Percentiles rank a stretch among this genome's conserved stretches.
Evolutionary conservation across 2,329 filamentous ascomycete genomes (phyloP).

Genomic region (Verticillium tricorpus): DNA sequence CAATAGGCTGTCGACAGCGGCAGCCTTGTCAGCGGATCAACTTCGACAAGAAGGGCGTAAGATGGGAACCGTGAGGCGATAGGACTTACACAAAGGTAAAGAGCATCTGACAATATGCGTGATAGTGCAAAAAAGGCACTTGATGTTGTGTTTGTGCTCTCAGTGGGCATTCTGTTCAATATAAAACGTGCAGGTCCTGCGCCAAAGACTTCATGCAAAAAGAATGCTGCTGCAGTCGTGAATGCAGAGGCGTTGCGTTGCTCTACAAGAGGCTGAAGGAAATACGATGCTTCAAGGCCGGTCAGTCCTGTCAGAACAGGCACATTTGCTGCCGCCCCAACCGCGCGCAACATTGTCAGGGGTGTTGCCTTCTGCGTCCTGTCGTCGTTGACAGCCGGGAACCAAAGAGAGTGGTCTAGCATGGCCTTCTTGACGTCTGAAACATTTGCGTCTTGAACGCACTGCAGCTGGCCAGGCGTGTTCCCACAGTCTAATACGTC

Average conservation of each 20-base stretch:
- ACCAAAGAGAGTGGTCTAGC: constrained; percentile 5
- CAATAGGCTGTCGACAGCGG: constrained; percentile 5
- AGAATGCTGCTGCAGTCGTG: background rate
- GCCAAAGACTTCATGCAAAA: background rate
- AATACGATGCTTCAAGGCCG: background rate
- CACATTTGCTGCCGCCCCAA: background rate
- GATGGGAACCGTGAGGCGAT: background rate
- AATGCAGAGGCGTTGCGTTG: background rate
- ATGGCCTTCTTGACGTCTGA: constrained; percentile 7
- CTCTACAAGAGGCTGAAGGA: background rate
- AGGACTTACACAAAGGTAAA: constrained; percentile 5
- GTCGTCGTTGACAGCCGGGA: constrained; percentile 8
- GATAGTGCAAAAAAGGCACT: background rate
- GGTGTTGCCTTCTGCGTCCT: constrained; percentile 6
- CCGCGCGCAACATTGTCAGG: background rate
- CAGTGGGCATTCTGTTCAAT: background rate
- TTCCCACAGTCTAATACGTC: constrained; percentile 6
- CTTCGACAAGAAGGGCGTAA: background rate
- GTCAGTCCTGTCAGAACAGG: constrained; percentile 1
- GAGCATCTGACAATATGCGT: background rate
- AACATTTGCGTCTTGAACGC: constrained; percentile 2
- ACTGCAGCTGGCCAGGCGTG: background rate
- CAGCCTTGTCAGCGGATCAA: background rate
- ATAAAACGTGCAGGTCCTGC: background rate
- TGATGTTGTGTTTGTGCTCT: background rate